These are phyloP conservation scores for Metschnikowia kunwiensis DNA, from an alignment of 805 yeast genomes.

Conservation along the genomic window DNA sequence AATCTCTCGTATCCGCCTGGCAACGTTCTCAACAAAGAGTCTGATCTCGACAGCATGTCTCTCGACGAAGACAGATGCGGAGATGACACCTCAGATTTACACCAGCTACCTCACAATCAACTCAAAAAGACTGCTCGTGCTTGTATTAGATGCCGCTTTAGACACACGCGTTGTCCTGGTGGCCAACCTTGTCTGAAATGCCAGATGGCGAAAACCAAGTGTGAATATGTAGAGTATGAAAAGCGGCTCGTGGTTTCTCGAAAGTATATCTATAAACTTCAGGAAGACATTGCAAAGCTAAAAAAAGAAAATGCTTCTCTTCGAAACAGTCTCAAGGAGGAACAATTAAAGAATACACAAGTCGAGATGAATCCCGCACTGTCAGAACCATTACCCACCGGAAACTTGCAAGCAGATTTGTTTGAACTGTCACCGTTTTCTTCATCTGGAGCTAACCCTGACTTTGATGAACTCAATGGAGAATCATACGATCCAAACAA, in stretches of 20 bases:
- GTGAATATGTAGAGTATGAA: constrained; percentile 72
- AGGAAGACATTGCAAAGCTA: constrained; percentile 61
- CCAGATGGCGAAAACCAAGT: constrained; percentile 48
- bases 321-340: constrained; percentile 41
- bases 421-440: constrained; percentile 8
- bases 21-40: background rate
- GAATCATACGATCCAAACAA: constrained; percentile 7
- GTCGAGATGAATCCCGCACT: constrained; percentile 1
- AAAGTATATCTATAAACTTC: constrained; percentile 64
- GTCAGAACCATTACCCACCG: constrained; percentile 2
- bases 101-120: constrained; percentile 11
- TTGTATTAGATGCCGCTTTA: constrained; percentile 64
- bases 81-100: constrained; percentile 4
- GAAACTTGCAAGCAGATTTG: background rate
- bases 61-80: constrained; percentile 5
- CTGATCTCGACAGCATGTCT: constrained; percentile 5
- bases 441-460: constrained; percentile 2
- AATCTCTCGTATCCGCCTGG: background rate
- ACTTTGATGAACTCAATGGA: constrained; percentile 6
- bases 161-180: constrained; percentile 77
- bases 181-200: constrained; percentile 73
- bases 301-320: constrained; percentile 64
- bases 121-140: constrained; percentile 38
- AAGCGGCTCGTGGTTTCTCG: constrained; percentile 70
- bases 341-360: constrained; percentile 14